Evolutionary conservation across 257 asterid genomes (phyloP).

Genomic region (Solanum clarkiae): DNA sequence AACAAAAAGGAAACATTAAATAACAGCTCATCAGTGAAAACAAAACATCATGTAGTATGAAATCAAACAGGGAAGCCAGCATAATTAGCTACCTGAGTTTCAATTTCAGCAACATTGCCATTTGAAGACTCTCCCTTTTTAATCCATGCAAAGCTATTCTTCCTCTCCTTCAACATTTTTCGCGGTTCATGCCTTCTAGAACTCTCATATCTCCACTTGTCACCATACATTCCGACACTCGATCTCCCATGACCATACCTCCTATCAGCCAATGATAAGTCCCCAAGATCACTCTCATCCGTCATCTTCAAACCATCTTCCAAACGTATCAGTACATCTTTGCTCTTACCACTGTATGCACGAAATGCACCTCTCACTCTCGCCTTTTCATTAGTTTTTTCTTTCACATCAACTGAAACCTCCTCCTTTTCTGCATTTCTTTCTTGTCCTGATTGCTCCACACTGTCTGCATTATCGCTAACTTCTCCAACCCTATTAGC

Average conservation of each 20-base stretch:
- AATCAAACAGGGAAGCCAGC: background rate
- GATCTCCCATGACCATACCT: background rate
- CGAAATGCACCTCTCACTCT: background rate
- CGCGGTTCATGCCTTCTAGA: background rate
- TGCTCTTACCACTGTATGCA: background rate
- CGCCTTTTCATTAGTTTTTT: background rate
- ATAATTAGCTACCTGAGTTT: constrained; percentile 16
- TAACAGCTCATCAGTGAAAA: background rate
- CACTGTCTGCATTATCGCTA: background rate
- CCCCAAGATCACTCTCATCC: background rate
- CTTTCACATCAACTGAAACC: constrained; percentile 1
- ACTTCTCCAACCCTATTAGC: constrained; percentile 1
- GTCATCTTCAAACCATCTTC: background rate
- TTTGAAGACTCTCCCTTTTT: constrained; percentile 23
- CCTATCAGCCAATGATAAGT: background rate
- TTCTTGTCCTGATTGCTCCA: background rate
- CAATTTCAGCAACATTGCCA: constrained; percentile 15
- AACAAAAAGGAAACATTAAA: background rate
- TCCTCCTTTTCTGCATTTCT: background rate
- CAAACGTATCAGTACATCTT: constrained; percentile 1
- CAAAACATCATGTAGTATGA: background rate
- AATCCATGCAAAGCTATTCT: constrained; percentile 29
- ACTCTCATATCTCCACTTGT: background rate
- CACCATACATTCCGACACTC: background rate
- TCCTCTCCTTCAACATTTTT: background rate